Percentiles rank a stretch among this genome's conserved stretches.
Conservation (phyloP, 352 stramenopile genomes). For the Stephanocyclus meneghinianus region DNA sequence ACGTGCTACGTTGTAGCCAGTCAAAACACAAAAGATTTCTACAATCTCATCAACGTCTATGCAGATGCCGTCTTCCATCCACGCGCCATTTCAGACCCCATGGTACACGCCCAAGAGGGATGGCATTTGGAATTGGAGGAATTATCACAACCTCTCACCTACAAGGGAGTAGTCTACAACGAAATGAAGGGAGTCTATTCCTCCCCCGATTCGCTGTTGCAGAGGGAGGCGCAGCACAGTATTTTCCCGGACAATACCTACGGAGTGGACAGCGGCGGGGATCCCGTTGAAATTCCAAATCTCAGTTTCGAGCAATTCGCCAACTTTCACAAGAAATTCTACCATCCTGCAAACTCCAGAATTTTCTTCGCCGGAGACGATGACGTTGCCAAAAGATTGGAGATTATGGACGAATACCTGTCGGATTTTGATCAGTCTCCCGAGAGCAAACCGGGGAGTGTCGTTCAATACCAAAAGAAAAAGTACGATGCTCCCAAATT, state of each 20-base stretch:
- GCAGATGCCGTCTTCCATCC: slow-evolving; percentile 96
- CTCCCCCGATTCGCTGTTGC: slow-evolving; percentile 90
- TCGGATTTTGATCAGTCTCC: slow-evolving; percentile 78
- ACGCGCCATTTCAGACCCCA: slow-evolving; percentile 84
- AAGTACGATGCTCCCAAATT: slow-evolving; percentile 60
- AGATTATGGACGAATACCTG: slow-evolving; percentile 85
- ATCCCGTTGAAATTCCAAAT: slow-evolving; percentile 85
- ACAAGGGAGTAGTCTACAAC: slow-evolving; percentile 98
- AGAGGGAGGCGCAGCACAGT: slow-evolving; percentile 86
- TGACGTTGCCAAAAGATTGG: slow-evolving; percentile 74
- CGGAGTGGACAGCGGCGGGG: slow-evolving; percentile 84
- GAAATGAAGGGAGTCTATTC: slow-evolving; percentile 99
- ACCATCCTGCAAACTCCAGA: slow-evolving; percentile 84
- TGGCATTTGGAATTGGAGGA: slow-evolving; percentile 89
- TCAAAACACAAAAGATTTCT: slow-evolving; percentile 95
- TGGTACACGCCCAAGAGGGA: slow-evolving; percentile 87
- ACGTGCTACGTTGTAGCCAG: slow-evolving; percentile 99
- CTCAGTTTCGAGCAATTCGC: slow-evolving; percentile 87
- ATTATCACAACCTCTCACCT: slow-evolving; percentile 75
- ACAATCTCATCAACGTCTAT: slow-evolving; percentile 97
- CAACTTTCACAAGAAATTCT: slow-evolving; percentile 85
- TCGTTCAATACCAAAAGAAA: slow-evolving; percentile 79
- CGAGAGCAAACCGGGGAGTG: slow-evolving; percentile 63
- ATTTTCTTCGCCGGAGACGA: slow-evolving; percentile 86
- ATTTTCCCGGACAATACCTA: slow-evolving; percentile 91